A percentile compares a stretch with the other conserved stretches of the same genome.
Evolutionary conservation across 768 basidiomycete species (phyloP).

Genomic region (Pisolithus microcarpus): DNA sequence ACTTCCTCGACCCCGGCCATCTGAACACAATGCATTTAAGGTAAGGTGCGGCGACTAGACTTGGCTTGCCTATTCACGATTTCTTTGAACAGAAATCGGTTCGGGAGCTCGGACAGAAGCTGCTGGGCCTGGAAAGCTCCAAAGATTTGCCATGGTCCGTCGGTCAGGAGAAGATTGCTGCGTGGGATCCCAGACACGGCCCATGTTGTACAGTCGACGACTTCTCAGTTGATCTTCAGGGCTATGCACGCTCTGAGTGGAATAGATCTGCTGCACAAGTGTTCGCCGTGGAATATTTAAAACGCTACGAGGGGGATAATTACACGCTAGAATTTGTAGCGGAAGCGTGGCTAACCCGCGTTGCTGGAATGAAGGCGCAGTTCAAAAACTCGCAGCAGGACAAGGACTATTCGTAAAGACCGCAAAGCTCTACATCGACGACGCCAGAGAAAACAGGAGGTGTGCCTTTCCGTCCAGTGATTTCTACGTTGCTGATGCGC

Average conservation of each 20-base stretch:
- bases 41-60: background rate
- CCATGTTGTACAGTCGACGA: too few relatives aligned
- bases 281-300: background rate
- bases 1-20: background rate
- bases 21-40: background rate
- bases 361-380: background rate
- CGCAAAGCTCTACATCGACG: background rate
- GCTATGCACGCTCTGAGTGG: too few relatives aligned
- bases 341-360: background rate
- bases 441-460: background rate
- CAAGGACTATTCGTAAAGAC: background rate
- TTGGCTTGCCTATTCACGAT: background rate
- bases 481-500: background rate
- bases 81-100: background rate
- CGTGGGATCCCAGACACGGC: too few relatives aligned
- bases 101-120: too few relatives aligned
- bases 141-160: too few relatives aligned
- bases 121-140: too few relatives aligned
- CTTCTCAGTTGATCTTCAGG: too few relatives aligned
- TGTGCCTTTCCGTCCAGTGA: background rate
- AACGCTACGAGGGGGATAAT: background rate
- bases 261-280: too few relatives aligned
- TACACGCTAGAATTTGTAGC: background rate
- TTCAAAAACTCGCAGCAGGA: background rate
- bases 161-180: too few relatives aligned